phyloP scores from a whole-genome alignment of 169 alveolate species.

The Hepatocystis sp. region DNA sequence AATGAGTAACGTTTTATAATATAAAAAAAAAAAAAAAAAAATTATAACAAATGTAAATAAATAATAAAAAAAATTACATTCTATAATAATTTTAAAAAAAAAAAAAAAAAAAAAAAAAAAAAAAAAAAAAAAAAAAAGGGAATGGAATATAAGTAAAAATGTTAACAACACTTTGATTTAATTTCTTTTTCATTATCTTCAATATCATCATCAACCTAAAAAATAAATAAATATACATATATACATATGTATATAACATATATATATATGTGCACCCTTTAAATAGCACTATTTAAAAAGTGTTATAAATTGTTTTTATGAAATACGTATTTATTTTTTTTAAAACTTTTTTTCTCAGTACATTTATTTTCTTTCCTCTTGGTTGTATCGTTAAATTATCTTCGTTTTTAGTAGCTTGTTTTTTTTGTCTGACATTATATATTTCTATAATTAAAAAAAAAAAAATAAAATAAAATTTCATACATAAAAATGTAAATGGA shows the following conservation, averaged over 20 bases:
- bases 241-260: background rate
- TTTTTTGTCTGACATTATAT: constrained; percentile 70
- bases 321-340: background rate
- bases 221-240: background rate
- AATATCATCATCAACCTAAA: background rate
- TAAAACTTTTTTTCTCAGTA: constrained; percentile 4
- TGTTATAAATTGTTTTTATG: too few relatives aligned
- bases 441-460: constrained; percentile 29
- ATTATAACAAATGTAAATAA: too few relatives aligned
- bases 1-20: background rate
- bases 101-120: too few relatives aligned
- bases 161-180: background rate
- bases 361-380: constrained; percentile 75
- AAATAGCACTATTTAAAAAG: too few relatives aligned
- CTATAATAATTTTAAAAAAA: too few relatives aligned
- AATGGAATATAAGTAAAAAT: background rate
- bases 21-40: too few relatives aligned
- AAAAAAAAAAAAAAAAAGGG: too few relatives aligned
- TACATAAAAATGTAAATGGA: constrained; percentile 1
- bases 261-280: background rate
- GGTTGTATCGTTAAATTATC: constrained; percentile 72
- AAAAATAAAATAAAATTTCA: background rate
- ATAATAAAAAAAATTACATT: too few relatives aligned
- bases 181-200: background rate
- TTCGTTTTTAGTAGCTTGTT: constrained; percentile 65